phyloP scores from a whole-genome alignment of 2,329 filamentous ascomycete genomes.

The Nothophoma quercina region DNA sequence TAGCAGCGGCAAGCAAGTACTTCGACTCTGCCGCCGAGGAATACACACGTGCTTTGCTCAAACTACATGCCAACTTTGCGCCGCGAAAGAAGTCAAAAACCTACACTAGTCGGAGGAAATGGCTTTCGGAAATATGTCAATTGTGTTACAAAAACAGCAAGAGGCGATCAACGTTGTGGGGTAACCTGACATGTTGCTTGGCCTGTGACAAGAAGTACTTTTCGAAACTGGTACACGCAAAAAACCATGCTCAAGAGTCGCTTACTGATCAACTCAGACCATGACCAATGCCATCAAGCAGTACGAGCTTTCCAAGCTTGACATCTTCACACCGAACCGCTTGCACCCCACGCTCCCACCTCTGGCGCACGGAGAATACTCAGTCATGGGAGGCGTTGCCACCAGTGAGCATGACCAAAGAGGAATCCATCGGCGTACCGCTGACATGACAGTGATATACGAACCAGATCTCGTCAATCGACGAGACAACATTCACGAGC shows the following conservation, averaged over 20 bases:
- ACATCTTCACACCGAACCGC: slow-evolving; percentile 42
- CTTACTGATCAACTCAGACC: slow-evolving; percentile 28
- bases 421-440: too few species aligned
- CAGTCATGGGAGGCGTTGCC: slow-evolving; percentile 27
- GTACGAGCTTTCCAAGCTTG: slow-evolving; percentile 40
- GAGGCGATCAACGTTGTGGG: slow-evolving; percentile 35
- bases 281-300: slow-evolving; percentile 36
- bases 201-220: slow-evolving; percentile 35
- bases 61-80: slow-evolving; percentile 28
- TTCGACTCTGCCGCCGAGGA: slow-evolving; percentile 38
- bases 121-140: slow-evolving; percentile 37
- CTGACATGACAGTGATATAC: slow-evolving; percentile 29
- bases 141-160: slow-evolving; percentile 37
- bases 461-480: slow-evolving; percentile 32
- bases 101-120: slow-evolving; percentile 32
- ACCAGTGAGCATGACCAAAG: slow-evolving; percentile 17
- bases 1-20: slow-evolving; percentile 34
- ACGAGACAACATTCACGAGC: slow-evolving; percentile 23
- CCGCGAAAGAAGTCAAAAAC: slow-evolving; percentile 23
- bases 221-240: slow-evolving; percentile 37
- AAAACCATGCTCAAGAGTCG: background rate
- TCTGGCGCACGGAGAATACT: slow-evolving; percentile 27
- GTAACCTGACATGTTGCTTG: slow-evolving; percentile 32
- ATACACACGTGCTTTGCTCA: slow-evolving; percentile 38
- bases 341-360: slow-evolving; percentile 36